Evolutionary conservation across 1,284 basidiomycete genomes (phyloP), one percentile per base, ranked within the genome.

Genomic region (Cerrena zonata): DNA sequence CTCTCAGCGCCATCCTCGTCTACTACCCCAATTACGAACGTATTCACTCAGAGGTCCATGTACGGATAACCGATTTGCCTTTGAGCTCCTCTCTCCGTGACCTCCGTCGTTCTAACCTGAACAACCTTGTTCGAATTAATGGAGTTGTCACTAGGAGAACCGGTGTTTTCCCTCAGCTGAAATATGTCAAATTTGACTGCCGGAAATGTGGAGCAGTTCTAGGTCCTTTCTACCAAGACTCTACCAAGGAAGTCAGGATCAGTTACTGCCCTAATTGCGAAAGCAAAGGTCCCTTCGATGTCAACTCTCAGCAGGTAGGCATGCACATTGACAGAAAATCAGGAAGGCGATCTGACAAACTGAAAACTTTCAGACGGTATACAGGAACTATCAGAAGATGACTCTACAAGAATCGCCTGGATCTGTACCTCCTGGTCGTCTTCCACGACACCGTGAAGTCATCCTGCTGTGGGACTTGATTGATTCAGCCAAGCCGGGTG

Each of bases 131-230:
- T 30, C 89, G 95, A 42, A 90, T 99, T 11, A 84, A 86, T 3
- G 96, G 96, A 27, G 96, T 99, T n/a, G 95, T 99, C 43, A 99
- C 96, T 0, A 79, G 96, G 50, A 82, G 96, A 44, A 93, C 85
- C 10, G 95, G 96, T 21, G 94, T 99, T 10, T 98, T 99, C 71
- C 96, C 96, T 12, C 96, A 99, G 69, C 76, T 99, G 57, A 99
- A 99, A 73, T 97, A 98, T 65, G 94, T 99, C 71, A 98, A 98
- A 67, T 99, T 99, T 62, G 93, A 99, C 70, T 99, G 96, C 69
- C 77, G 77, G 48, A 94, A 94, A 66, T 99, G 96, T 62, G 89
- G 89, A 15, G 88, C 87, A 21, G 84, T 91, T 11, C 77, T 99
- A 4, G 96, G 96, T 12, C 96, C 96, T 0, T 99, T 99, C 75